These are phyloP conservation scores for Phytopythium oedochilum DNA, from an alignment of 352 stramenopile genomes.

Conservation along the genomic window DNA sequence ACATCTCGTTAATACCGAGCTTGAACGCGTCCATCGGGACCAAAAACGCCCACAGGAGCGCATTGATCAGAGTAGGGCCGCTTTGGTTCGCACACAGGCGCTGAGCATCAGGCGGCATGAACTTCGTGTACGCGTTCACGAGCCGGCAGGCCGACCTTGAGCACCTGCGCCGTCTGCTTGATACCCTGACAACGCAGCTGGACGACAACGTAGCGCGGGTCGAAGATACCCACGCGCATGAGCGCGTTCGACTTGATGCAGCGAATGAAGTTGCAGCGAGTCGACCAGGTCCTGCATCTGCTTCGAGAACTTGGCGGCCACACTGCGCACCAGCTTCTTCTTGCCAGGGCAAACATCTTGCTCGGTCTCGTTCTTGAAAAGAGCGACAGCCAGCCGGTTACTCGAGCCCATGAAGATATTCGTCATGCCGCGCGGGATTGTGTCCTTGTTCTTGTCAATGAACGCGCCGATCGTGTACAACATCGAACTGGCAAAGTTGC, in stretches of 20 bases:
- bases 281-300: conserved; percentile 85
- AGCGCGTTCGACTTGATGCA: conserved; percentile 87
- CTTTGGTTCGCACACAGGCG: conserved; percentile 68
- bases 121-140: conserved; percentile 59
- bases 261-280: conserved; percentile 85
- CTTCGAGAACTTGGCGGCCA: conserved; percentile 59
- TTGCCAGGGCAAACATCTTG: conserved; percentile 49
- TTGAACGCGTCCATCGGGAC: conserved; percentile 76
- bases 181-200: conserved; percentile 86
- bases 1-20: conserved; percentile 72
- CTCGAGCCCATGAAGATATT: conserved; percentile 70
- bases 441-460: conserved; percentile 92
- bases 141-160: conserved; percentile 80
- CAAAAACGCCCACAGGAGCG: conserved; percentile 83
- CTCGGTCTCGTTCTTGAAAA: conserved; percentile 68
- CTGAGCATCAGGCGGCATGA: conserved; percentile 62
- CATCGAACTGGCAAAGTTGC: conserved; percentile 87
- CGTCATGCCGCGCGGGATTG: conserved; percentile 80
- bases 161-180: conserved; percentile 84
- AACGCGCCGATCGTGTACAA: conserved; percentile 88
- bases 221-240: conserved; percentile 71
- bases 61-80: conserved; percentile 67
- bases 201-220: conserved; percentile 73
- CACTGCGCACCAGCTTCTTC: conserved; percentile 73
- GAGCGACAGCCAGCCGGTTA: conserved; percentile 52